Base-by-base conservation (phyloP, 31 red algal genomes). In the Asparagopsis taxiformis region DNA sequence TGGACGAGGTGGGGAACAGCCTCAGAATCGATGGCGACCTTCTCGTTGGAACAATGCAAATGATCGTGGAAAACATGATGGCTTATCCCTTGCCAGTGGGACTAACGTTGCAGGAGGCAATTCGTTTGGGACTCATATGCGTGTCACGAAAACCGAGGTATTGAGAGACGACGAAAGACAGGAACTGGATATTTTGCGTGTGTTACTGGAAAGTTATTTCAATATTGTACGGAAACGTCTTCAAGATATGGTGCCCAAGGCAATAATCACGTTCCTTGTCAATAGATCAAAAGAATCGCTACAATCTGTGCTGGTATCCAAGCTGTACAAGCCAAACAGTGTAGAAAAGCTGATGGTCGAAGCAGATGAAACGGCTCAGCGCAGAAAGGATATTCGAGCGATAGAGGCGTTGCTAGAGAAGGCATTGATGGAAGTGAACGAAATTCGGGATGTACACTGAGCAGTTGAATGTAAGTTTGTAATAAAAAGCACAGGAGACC, bases 221-320 rank as follows among this genome's bases (percentile, higher is more conserved):
- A 84, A 95, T 41, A 85, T 99, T 25, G 96, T 99, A 38, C 69
- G 89, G 60, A 89, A 86, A 57, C 43, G 75, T 15, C 23, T 99
- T 22, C 77, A 85, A 68, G 96, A 99, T 55, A 76, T 89, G 70
- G 91, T 99, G 13, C 96, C 96, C 1, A 99, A 94, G 62, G 87
- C 96, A 37, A 87, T 99, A 55, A 99, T 99, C 56, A 77, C 75
- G 31, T 99, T 94, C 67, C 71, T 99, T 49, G 96, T 99, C 13
- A 36, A 92, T 13, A 51, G 55, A 37, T 76, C 84, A 20, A 88
- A 80, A 39, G 82, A 87, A 62, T 31, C 72, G 23, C 55, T 95
- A 46, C 91, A 95, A 36, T 77, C 76, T 41, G 70, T 71, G 30
- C 72, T 95, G 3, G 91, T 95, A 1, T 84, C 85, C 16, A 89